Evolutionary conservation across 2,329 filamentous ascomycete genomes (phyloP).

Genomic region (Epicoccum sorghinum): DNA sequence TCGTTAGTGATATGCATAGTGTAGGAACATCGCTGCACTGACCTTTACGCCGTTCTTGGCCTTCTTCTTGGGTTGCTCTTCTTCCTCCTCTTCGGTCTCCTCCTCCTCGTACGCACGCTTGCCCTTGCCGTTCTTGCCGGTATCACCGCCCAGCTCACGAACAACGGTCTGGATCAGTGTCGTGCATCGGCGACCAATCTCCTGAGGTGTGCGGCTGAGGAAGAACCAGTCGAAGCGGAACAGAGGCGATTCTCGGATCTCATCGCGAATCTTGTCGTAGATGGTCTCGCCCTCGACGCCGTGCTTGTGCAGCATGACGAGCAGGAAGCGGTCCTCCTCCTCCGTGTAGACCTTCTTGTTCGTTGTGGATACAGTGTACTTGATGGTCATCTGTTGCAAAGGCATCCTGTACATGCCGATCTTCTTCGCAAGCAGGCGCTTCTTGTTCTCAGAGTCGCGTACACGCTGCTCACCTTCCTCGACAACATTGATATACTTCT

Average conservation of each 20-base stretch:
- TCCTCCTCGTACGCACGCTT: constrained; percentile 81
- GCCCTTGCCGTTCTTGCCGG: constrained; percentile 66
- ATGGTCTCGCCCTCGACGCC: constrained; percentile 90
- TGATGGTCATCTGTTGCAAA: constrained; percentile 96
- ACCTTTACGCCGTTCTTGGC: constrained; percentile 88
- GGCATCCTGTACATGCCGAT: constrained; percentile 96
- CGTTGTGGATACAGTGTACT: constrained; percentile 97
- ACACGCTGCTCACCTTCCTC: constrained; percentile 92
- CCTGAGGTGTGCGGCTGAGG: constrained; percentile 88
- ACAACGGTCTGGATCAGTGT: constrained; percentile 94
- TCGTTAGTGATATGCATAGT: constrained; percentile 16
- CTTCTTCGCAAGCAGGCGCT: constrained; percentile 93
- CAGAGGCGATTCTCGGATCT: constrained; percentile 90
- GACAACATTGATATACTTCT: constrained; percentile 86
- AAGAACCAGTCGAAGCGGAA: constrained; percentile 99
- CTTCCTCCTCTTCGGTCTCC: constrained; percentile 76
- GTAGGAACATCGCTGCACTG: constrained; percentile 42
- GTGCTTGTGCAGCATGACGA: constrained; percentile 90
- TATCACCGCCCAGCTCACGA: constrained; percentile 82
- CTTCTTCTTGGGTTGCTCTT: constrained; percentile 94
- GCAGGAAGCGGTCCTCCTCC: constrained; percentile 93
- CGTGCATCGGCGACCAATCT: constrained; percentile 89
- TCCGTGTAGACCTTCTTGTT: constrained; percentile 99
- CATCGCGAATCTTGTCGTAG: constrained; percentile 94
- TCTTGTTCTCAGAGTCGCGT: constrained; percentile 87